Conservation (phyloP, 2,329 filamentous ascomycete species). For the Fusarium phyllophilum region DNA sequence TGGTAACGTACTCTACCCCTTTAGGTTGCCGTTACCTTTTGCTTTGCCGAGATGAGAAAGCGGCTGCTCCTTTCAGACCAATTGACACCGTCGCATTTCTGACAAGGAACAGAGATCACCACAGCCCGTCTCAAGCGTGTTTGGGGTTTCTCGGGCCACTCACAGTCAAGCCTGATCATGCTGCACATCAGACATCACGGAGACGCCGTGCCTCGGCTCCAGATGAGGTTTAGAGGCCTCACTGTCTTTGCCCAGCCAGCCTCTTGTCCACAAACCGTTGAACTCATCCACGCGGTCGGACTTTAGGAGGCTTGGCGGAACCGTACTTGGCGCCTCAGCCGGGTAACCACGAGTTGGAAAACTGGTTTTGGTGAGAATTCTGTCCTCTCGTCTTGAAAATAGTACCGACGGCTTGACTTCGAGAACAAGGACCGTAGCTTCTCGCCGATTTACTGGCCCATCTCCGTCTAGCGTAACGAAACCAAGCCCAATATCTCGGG, state of each 20-base stretch:
- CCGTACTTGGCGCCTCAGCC: constrained; percentile 20
- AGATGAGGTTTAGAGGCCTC: constrained; percentile 20
- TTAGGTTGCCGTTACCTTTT: neutral
- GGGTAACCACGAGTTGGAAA: constrained; percentile 24
- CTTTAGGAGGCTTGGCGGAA: constrained; percentile 20
- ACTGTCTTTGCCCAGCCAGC: neutral
- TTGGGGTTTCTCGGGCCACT: constrained; percentile 35
- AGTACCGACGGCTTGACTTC: constrained; percentile 5
- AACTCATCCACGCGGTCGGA: constrained; percentile 28
- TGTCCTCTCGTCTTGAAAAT: neutral
- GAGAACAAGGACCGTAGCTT: constrained; percentile 4
- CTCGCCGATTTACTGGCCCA: constrained; percentile 10
- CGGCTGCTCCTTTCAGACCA: constrained; percentile 20
- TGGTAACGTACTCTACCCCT: constrained; percentile 33
- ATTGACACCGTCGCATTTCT: constrained; percentile 27
- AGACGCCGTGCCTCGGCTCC: constrained; percentile 41
- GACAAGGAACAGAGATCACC: constrained; percentile 27
- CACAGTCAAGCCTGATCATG: constrained; percentile 7
- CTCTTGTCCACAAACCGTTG: constrained; percentile 23
- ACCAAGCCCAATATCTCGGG: constrained; percentile 18
- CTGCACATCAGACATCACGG: constrained; percentile 27
- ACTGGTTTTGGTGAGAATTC: constrained; percentile 18
- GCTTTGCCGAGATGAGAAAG: constrained; percentile 33
- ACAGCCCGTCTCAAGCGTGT: constrained; percentile 41
- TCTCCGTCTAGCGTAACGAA: constrained; percentile 8